A percentile compares a stretch with the other conserved stretches of the same genome.
Conservation (phyloP, 805 yeast genomes). For the Metschnikowia amazonensis region DNA sequence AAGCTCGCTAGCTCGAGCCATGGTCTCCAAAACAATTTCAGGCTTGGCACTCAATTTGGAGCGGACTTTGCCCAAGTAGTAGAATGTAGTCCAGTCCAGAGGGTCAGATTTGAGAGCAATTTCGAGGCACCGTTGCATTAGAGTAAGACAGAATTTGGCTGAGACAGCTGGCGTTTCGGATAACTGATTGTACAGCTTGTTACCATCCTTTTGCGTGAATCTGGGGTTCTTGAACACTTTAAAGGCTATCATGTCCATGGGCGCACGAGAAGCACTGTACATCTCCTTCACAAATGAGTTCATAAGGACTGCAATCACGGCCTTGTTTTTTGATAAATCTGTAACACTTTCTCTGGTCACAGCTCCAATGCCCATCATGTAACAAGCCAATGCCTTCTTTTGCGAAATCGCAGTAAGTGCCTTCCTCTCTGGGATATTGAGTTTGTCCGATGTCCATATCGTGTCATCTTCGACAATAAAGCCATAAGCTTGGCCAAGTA, state of each 20-base stretch:
- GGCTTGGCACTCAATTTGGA: slow-evolving; percentile 43
- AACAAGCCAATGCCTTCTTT: slow-evolving; percentile 67
- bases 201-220: slow-evolving; percentile 25
- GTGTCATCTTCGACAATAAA: slow-evolving; percentile 82
- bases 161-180: slow-evolving; percentile 22
- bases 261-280: slow-evolving; percentile 55
- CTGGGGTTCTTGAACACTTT: slow-evolving; percentile 37
- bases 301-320: slow-evolving; percentile 46
- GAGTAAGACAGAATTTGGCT: slow-evolving; percentile 31
- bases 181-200: slow-evolving; percentile 25
- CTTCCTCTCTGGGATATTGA: slow-evolving; percentile 60
- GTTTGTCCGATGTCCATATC: slow-evolving; percentile 86
- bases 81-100: slow-evolving; percentile 59
- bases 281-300: slow-evolving; percentile 53
- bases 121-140: slow-evolving; percentile 40
- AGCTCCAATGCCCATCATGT: slow-evolving; percentile 63
- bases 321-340: slow-evolving; percentile 19
- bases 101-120: slow-evolving; percentile 44
- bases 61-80: slow-evolving; percentile 55
- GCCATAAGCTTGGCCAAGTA: slow-evolving; percentile 76
- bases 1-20: slow-evolving; percentile 17
- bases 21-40: slow-evolving; percentile 33
- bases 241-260: slow-evolving; percentile 63
- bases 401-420: slow-evolving; percentile 59
- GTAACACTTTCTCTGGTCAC: slow-evolving; percentile 7